Percentiles rank a stretch among this genome's conserved stretches.
phyloP scores from a whole-genome alignment of 495 filamentous ascomycete genomes.

The Penicillium flavigenum region DNA sequence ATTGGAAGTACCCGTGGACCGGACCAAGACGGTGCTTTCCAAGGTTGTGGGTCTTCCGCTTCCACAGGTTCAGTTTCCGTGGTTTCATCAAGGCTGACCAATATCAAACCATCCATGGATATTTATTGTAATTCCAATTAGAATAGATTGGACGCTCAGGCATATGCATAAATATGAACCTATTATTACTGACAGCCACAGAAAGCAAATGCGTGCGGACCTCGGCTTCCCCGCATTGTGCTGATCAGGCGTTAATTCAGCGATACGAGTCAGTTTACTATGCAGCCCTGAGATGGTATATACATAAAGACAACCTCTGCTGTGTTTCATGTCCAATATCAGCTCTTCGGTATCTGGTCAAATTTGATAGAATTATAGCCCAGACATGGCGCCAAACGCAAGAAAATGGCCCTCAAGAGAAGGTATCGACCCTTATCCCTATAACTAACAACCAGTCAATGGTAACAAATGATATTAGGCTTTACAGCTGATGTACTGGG shows the following conservation, averaged over 20 bases:
- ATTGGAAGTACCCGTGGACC: not conserved
- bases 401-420: slow-evolving; percentile 36
- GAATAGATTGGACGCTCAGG: not conserved
- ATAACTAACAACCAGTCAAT: not conserved
- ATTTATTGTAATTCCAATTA: not conserved
- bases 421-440: slow-evolving; percentile 20
- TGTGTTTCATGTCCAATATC: not conserved
- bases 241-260: slow-evolving; percentile 10
- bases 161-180: not conserved
- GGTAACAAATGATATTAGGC: slow-evolving; percentile 37
- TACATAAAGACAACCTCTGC: not conserved
- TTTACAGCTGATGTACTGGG: slow-evolving; percentile 61
- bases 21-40: not conserved
- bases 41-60: not conserved
- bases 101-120: not conserved
- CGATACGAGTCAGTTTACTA: slow-evolving; percentile 3
- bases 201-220: slow-evolving; percentile 17
- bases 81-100: not conserved
- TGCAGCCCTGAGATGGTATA: not conserved
- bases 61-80: not conserved
- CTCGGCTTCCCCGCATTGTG: slow-evolving; percentile 32
- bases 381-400: slow-evolving; percentile 24
- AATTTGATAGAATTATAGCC: not conserved
- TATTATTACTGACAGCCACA: not conserved
- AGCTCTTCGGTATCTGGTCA: not conserved